Evolutionary conservation across 495 filamentous ascomycete genomes (phyloP), one percentile per base, ranked within the genome.

Genomic region (Penicilliopsis zonata): DNA sequence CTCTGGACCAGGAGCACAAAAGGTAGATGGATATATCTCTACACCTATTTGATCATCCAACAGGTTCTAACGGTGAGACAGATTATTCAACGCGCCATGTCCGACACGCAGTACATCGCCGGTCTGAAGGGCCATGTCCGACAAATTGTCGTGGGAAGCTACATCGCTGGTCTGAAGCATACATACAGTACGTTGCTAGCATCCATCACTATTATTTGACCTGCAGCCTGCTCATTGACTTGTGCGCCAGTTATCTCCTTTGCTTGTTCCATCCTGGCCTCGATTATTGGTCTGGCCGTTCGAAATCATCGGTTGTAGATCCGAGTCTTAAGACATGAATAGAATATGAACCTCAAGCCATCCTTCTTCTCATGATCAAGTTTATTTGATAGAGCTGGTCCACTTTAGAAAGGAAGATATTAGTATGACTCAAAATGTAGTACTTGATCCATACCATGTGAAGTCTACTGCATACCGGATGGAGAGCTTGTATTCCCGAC

Each of bases 21-120:
- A 41, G 36, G 57, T 61, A 33, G 14, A 37, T 19, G 13, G 5
- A 7, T 16, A 7, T 2, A 24, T 1, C 16, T 19, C 1, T n/a
- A 23, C 2, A 10, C 13, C 18, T 17, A 24, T 9, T 4, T 31
- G 30, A 7, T 18, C 10, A 9, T 33, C 18, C 41, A 31, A 46
- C 9, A 13, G 25, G n/a, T 23, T n/a, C n/a, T 23, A n/a, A n/a
- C n/a, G 21, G 21, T 23, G 6, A 23, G 14, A 23, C 13, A 61
- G 55, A 42, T 63, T 6, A 61, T 63, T 19, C 20, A 37, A 31
- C 49, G 48, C 4, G 55, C 55, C 3, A 50, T 55, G 39, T 56
- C 53, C 0, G 51, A 58, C 33, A 52, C 54, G 0, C 35, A 41
- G n/a, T 63, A 60, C 30, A 63, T 63, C 28, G 37, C 37, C 7